Conservation (phyloP, 1,284 basidiomycete species). For the Calocybe gambosa region DNA sequence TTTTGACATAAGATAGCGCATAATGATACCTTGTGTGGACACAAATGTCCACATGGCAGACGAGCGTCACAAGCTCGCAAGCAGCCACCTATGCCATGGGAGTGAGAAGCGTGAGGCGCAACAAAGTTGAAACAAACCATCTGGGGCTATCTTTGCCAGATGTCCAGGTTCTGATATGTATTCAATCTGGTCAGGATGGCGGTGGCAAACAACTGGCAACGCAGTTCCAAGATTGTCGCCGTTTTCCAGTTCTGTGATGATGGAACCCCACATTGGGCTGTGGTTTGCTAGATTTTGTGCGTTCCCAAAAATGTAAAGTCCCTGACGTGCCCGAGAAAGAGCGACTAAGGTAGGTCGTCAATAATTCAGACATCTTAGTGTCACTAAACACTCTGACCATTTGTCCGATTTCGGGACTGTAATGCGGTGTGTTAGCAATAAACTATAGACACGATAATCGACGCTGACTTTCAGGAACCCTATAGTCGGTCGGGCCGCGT, state of each 20-base stretch:
- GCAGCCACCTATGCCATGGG: constrained; percentile 49
- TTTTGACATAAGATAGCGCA: not conserved
- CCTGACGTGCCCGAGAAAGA: constrained; percentile 67
- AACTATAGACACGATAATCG: not conserved
- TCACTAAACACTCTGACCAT: constrained; percentile 28
- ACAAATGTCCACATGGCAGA: constrained; percentile 66
- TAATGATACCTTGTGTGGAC: constrained; percentile 49
- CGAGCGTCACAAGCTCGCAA: constrained; percentile 47
- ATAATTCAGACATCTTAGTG: not conserved
- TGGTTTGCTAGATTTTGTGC: constrained; percentile 40
- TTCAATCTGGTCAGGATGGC: constrained; percentile 42
- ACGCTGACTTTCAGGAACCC: constrained; percentile 59
- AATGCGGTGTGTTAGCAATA: not conserved
- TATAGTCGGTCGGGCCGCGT: constrained; percentile 35
- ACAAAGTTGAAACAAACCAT: constrained; percentile 31
- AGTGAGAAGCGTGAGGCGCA: not conserved
- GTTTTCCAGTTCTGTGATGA: constrained; percentile 51
- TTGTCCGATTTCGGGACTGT: constrained; percentile 53
- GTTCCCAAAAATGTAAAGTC: constrained; percentile 69
- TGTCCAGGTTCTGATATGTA: constrained; percentile 46
- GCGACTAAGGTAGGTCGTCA: constrained; percentile 39
- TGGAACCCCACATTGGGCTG: constrained; percentile 54
- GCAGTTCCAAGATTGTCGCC: constrained; percentile 42
- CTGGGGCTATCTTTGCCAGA: constrained; percentile 49
- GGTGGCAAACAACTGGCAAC: constrained; percentile 54